phyloP scores from a whole-genome alignment of 495 filamentous ascomycete species.

The Aspergillus campestris region DNA sequence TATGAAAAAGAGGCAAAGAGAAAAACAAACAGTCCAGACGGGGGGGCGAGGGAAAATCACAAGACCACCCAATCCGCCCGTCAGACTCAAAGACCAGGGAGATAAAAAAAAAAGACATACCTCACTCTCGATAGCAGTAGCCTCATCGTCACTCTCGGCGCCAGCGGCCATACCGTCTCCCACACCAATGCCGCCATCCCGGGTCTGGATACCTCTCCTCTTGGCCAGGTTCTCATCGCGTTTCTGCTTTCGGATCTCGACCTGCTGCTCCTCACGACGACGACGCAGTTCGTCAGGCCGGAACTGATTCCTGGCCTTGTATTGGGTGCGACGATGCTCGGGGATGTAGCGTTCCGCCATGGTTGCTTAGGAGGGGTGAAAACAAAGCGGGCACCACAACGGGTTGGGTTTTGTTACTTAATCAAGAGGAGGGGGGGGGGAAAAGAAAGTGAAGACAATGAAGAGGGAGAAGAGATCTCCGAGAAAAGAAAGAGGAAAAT shows the following conservation, averaged over 20 bases:
- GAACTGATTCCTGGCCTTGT: constrained; percentile 98
- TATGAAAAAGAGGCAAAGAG: not conserved
- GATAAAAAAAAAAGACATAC: constrained; percentile 51
- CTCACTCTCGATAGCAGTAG: constrained; percentile 87
- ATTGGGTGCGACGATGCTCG: constrained; percentile 97
- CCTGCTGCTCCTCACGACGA: constrained; percentile 97
- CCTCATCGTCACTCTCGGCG: constrained; percentile 95
- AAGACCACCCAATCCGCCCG: too few relatives aligned
- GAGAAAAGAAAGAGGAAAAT: constrained; percentile 15
- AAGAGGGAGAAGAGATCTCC: constrained; percentile 22
- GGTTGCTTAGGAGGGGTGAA: constrained; percentile 33
- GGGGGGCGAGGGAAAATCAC: too few relatives aligned
- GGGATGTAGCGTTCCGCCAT: constrained; percentile 99
- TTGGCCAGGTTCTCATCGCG: constrained; percentile 98
- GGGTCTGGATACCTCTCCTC: constrained; percentile 81
- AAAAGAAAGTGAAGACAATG: constrained; percentile 18
- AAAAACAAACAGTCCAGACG: constrained; percentile 1
- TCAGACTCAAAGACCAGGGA: not conserved
- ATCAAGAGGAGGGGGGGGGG: constrained; percentile 8
- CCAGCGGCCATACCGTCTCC: constrained; percentile 80
- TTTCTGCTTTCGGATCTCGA: constrained; percentile 97
- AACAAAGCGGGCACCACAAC: constrained; percentile 25
- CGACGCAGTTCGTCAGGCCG: constrained; percentile 97
- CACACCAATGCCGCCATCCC: constrained; percentile 62
- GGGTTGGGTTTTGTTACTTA: not conserved